These are phyloP conservation scores for Isatis lusitanica DNA, from an alignment of 441 rosid genomes.

Conservation along the genomic window DNA sequence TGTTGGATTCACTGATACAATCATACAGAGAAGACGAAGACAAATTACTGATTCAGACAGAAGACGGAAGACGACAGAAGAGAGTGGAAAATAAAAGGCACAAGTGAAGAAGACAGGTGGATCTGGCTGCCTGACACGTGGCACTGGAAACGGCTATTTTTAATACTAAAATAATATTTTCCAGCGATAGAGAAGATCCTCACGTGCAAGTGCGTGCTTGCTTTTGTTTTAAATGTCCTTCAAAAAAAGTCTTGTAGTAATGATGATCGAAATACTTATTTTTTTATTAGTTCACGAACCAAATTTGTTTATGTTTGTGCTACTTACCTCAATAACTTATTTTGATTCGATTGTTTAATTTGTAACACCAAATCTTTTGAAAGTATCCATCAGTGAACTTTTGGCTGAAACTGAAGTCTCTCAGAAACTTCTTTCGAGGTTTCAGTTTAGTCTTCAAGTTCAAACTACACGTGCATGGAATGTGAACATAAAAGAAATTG, in stretches of 20 bases:
- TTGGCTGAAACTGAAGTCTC: no score
- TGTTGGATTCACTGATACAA: constrained; percentile 32
- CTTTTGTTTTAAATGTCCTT: neutral
- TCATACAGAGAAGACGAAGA: constrained; percentile 20
- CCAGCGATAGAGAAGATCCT: constrained; percentile 22
- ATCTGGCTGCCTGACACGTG: constrained; percentile 53
- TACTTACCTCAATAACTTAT: neutral
- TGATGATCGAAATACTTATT: no score
- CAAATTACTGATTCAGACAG: constrained; percentile 35
- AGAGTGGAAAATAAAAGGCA: constrained; percentile 42
- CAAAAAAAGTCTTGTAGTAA: no score
- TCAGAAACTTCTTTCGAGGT: no score
- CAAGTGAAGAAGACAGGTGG: constrained; percentile 62
- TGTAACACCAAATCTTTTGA: no score
- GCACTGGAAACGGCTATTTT: constrained; percentile 40
- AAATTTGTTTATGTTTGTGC: neutral
- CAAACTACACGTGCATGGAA: no score
- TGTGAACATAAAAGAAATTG: no score
- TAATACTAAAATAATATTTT: neutral
- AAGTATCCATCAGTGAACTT: no score
- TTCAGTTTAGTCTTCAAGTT: no score
- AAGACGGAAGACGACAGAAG: constrained; percentile 28
- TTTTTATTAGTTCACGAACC: neutral
- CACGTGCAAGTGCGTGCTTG: constrained; percentile 38
- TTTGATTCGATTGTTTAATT: no score